Evolutionary conservation across 495 filamentous ascomycete genomes (phyloP).

Genomic region (Xylaria curta): DNA sequence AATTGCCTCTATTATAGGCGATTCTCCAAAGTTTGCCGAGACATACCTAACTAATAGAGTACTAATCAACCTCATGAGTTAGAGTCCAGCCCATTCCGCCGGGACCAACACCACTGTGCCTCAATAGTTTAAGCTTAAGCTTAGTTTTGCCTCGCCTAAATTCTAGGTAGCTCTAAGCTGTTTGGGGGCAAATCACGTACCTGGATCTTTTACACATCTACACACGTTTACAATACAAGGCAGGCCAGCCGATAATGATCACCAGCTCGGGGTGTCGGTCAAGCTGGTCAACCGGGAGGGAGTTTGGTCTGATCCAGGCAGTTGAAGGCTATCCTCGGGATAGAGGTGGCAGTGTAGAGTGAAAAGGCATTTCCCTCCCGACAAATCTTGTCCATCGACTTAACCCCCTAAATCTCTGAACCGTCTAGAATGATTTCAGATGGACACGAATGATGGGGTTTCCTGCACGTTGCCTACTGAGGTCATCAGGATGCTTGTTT

Average conservation of each 20-base stretch:
- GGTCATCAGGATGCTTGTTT: constrained; percentile 14
- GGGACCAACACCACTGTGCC: neutral
- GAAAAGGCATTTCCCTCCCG: neutral
- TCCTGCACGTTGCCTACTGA: constrained; percentile 20
- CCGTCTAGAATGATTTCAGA: constrained; percentile 4
- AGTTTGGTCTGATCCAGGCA: neutral
- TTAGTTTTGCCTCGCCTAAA: neutral
- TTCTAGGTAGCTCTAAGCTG: neutral
- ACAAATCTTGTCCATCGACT: neutral
- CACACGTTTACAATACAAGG: constrained; percentile 4
- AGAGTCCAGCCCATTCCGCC: neutral
- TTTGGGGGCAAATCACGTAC: neutral
- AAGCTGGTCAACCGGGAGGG: neutral
- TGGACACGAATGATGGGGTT: constrained; percentile 5
- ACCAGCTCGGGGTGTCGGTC: neutral
- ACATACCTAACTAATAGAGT: neutral
- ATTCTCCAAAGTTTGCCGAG: neutral
- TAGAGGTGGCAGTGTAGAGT: constrained; percentile 7
- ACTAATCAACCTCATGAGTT: neutral
- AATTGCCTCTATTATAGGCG: neutral
- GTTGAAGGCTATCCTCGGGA: constrained; percentile 1
- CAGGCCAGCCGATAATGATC: neutral
- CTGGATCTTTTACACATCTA: neutral
- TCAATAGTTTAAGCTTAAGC: neutral
- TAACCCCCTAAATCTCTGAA: neutral